Base-by-base conservation (phyloP, 768 basidiomycete genomes). In the Auricularia sp. region DNA sequence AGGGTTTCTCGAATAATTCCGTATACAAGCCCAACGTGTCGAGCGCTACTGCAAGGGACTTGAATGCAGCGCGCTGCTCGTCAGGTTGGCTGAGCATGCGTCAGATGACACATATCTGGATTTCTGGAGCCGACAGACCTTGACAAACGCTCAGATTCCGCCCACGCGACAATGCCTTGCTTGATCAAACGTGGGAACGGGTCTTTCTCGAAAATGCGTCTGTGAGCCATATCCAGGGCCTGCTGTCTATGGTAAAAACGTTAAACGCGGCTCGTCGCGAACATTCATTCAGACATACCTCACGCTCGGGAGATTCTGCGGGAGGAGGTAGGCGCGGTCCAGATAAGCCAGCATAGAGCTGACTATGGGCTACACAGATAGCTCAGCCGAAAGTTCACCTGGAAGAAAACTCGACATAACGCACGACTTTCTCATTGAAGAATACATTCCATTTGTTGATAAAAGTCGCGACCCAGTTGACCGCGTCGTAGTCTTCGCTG, bases 271-370 rank as follows among this genome's bases (percentile, higher is more conserved):
- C 36, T 62, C 59, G 35, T 63, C 39, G 61, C n/a, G 64, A 51
- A 34, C 3, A 33, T 1, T 3, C 39, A 33, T 62, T 3, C 39
- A 33, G 61, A 71, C 78, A 23, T 67, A 87, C 88, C 74, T 79
- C 58, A 87, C 80, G 14, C 72, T 74, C 7, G 69, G 68, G 14
- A 77, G 64, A 12, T 75, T 73, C 34, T 76, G 74, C 36, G 79
- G 73, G 47, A 76, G 74, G 0, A 90, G 78, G 67, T 86, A 91
- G 0, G 80, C 78, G 70, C 87, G 83, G 70, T 93, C 90, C 61
- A 93, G 74, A 71, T 87, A 88, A 2, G 88, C 82, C 62, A 91
- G 74, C 33, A 91, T 73, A 0, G 86, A 86, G 66, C 81, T 74
- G 2, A 91, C 70, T 21, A 90, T 74, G 3, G 75, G 72, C 88